Base-by-base conservation (phyloP, 2,329 filamentous ascomycete genomes). In the Ophiostoma novo-ulmi region DNA sequence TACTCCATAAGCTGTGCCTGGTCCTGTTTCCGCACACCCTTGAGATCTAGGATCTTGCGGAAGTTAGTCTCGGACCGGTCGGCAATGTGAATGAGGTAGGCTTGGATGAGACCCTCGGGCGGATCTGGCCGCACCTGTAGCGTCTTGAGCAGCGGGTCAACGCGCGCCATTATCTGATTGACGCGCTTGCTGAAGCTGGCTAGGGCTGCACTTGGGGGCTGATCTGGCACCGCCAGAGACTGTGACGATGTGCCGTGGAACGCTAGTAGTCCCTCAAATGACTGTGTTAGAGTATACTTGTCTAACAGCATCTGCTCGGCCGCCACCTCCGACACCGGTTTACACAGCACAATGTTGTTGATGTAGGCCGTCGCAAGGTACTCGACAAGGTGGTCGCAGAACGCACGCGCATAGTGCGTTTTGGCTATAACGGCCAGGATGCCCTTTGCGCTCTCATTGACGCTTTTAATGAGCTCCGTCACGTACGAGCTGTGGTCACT, bases 301-400 rank as follows among this genome's bases (percentile, higher is more conserved):
- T 99, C 95, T 5, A 99, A 87, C 26, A 98, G 85, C 93, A 99
- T 97, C 88, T 93, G 95, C 79, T 99, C 94, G 13, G 95, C 95
- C 14, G 94, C 95, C 70, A 93, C 92, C 80, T 98, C 95, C 5
- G 93, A 94, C 67, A 99, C 91, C 0, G 95, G 95, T 75, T 89
- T 89, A 80, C 93, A 97, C 77, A 92, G 91, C 61, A 96, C 92
- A 71, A 98, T 90, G 77, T 91, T 97, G 73, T 85, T 83, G 74
- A 97, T 87, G 78, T 95, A 98, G 0, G 88, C 86, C 71, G 85
- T 91, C 20, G 91, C 91, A 73, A 98, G 82, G 73, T 92, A 86
- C 78, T 99, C 95, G 55, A 98, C 92, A n/a, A 98, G 82, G 74
- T 98, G 94, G 79, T 99, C 95, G 75, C 92, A 96, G 78, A 98